Evolutionary conservation across 345 rosid species (phyloP), one percentile per base, ranked within the genome.

Genomic region (Euphorbia lathyris): DNA sequence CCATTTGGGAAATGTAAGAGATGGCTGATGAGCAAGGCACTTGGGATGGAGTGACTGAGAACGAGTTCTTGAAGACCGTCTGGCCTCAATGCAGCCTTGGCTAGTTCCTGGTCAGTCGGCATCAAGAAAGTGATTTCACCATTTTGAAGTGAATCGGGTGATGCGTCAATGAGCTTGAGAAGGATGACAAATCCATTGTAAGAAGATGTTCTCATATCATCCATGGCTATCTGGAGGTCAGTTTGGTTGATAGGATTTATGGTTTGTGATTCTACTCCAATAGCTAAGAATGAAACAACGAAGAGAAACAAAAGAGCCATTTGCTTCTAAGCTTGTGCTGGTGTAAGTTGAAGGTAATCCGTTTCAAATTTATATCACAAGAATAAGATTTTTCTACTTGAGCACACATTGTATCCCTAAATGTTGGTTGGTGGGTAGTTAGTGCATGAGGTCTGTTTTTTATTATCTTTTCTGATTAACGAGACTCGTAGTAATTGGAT

Each of bases 121-220:
- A 85, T 70, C 40, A 77, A 56, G 75, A 79, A 79, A 48, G 83
- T 83, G 30, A 67, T 53, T 7, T 75, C 77, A 2, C 75, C 66
- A 32, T 58, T 63, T 6, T 7, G 76, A 2, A 77, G 25, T 0
- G 68, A 32, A 34, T 71, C 5, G 7, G 73, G 66, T 2, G 57
- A 51, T 27, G 65, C 10, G 17, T 23, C 62, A 0, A 85, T 65
- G 32, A 79, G 68, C 74, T 78, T 74, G 8, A 83, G 89, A 66
- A 83, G 81, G 59, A 81, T 77, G 51, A 77, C 85, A 20, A 81
- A 83, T 17, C 79, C 87, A 7, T 77, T 77, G 77, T 77, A 83
- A 32, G 81, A 78, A 67, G 63, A 56, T 4, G 68, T 58, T 67
- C 83, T 73, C 87, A 74, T 85, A 68, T 78, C 69, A 34, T 72